These are phyloP conservation scores for Penicillium pulvis DNA, from an alignment of 495 filamentous ascomycete species.

Conservation along the genomic window DNA sequence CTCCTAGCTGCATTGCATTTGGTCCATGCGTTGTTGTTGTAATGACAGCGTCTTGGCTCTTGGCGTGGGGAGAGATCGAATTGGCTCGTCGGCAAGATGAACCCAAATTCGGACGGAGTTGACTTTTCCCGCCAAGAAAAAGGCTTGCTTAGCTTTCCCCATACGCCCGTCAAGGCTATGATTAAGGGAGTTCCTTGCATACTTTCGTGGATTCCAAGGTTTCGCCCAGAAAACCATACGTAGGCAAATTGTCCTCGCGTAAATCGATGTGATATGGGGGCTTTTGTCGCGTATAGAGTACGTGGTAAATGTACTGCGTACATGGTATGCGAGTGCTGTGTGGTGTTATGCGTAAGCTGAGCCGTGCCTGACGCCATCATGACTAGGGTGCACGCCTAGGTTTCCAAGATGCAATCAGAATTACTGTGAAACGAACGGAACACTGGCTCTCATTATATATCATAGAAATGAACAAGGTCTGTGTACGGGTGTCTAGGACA, in stretches of 20 bases:
- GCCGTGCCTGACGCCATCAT: conserved; percentile 1
- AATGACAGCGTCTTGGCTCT: conserved; percentile 19
- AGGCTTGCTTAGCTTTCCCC: conserved; percentile 7
- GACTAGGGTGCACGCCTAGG: neutral
- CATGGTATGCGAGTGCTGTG: neutral
- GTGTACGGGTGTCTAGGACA: neutral
- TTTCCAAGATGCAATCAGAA: neutral
- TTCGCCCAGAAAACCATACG: neutral
- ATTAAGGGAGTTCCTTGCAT: conserved; percentile 18
- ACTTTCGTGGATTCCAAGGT: neutral
- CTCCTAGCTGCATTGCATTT: conserved; percentile 13
- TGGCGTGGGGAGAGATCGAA: conserved; percentile 20
- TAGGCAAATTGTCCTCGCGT: neutral
- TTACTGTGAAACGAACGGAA: neutral
- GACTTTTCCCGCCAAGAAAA: conserved; percentile 8
- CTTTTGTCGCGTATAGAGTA: neutral
- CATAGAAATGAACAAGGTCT: neutral
- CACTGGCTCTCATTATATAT: neutral
- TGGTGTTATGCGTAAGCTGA: conserved; percentile 3
- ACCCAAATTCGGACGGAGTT: conserved; percentile 8
- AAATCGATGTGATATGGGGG: neutral
- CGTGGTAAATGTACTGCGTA: neutral
- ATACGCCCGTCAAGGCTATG: neutral
- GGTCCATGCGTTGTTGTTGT: conserved; percentile 12
- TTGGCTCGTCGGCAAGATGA: conserved; percentile 19